Percentiles rank a stretch among this genome's conserved stretches.
Conservation (phyloP, 371 early-diverging fungal species). For the Circinella minor region DNA sequence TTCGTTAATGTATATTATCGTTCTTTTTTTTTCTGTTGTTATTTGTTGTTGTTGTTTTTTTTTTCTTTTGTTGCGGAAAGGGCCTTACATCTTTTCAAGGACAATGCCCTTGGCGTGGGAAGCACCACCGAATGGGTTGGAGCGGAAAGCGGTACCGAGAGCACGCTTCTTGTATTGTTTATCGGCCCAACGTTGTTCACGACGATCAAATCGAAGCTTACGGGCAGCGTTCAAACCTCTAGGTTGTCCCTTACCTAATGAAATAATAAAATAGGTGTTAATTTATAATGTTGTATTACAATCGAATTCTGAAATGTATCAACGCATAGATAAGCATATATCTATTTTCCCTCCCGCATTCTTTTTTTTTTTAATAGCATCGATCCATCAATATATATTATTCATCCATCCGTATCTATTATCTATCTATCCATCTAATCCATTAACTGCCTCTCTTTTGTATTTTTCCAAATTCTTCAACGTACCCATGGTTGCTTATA, state of each 20-base stretch:
- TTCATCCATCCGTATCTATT: conserved; percentile 9
- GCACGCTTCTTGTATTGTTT: conserved; percentile 98
- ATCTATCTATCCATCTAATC: conserved; percentile 4
- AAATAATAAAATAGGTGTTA: neutral
- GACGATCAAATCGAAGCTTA: conserved; percentile 96
- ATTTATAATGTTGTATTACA: neutral
- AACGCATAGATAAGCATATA: no score
- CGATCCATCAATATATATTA: conserved; percentile 22
- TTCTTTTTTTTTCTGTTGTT: no score
- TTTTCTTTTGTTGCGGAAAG: neutral
- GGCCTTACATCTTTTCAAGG: conserved; percentile 97
- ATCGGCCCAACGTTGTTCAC: conserved; percentile 99
- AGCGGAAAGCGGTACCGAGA: conserved; percentile 97
- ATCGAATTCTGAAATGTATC: neutral
- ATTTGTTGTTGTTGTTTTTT: neutral
- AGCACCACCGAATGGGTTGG: conserved; percentile 97
- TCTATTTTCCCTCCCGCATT: neutral
- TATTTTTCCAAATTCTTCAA: neutral
- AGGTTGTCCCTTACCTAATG: conserved; percentile 89
- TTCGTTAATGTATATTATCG: neutral
- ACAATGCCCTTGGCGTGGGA: conserved; percentile 99
- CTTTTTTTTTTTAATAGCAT: neutral
- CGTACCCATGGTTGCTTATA: conserved; percentile 9
- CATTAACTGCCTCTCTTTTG: neutral
- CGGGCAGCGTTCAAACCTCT: conserved; percentile 99